Percentiles rank a stretch among this genome's conserved stretches.
These are phyloP conservation scores for Trametes pubescens DNA, from an alignment of 1,284 basidiomycete genomes.

Conservation along the genomic window DNA sequence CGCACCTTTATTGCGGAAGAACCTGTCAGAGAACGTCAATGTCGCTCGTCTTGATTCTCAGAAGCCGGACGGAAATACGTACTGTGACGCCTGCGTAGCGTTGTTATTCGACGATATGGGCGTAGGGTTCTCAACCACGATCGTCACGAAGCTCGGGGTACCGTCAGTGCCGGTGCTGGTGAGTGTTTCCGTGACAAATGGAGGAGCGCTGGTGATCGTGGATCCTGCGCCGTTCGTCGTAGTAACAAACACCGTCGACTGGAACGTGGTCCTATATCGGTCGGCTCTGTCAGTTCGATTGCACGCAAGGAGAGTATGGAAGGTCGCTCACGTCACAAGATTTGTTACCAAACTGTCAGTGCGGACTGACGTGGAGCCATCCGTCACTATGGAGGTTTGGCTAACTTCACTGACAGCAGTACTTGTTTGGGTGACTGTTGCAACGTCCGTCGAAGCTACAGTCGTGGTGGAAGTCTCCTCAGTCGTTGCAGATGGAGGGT, in stretches of 20 bases:
- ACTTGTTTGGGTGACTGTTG: conserved; percentile 1
- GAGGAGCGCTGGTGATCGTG: conserved; percentile 57
- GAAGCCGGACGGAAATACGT: conserved; percentile 37
- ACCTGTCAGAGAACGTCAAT: conserved; percentile 50
- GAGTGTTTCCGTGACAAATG: conserved; percentile 61
- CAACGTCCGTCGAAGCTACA: not conserved
- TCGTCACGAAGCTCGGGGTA: conserved; percentile 60
- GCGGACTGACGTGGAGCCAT: not conserved
- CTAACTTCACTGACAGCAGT: not conserved
- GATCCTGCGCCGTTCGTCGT: conserved; percentile 67
- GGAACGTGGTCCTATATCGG: conserved; percentile 59
- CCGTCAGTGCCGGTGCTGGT: conserved; percentile 65
- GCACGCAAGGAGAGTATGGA: not conserved
- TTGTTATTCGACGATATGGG: conserved; percentile 57
- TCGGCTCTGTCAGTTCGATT: not conserved
- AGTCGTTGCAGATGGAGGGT: conserved; percentile 1
- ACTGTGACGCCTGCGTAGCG: conserved; percentile 52
- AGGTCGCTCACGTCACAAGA: conserved; percentile 13
- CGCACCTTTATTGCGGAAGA: conserved; percentile 78
- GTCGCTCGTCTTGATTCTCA: not conserved
- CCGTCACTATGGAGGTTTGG: not conserved
- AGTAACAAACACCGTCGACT: conserved; percentile 59
- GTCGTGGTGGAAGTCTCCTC: not conserved
- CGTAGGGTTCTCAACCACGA: conserved; percentile 70
- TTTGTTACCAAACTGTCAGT: conserved; percentile 3